Evolutionary conservation across 768 basidiomycete genomes (phyloP), one percentile per base, ranked within the genome.

Genomic region (Phaeolepiota aurea): DNA sequence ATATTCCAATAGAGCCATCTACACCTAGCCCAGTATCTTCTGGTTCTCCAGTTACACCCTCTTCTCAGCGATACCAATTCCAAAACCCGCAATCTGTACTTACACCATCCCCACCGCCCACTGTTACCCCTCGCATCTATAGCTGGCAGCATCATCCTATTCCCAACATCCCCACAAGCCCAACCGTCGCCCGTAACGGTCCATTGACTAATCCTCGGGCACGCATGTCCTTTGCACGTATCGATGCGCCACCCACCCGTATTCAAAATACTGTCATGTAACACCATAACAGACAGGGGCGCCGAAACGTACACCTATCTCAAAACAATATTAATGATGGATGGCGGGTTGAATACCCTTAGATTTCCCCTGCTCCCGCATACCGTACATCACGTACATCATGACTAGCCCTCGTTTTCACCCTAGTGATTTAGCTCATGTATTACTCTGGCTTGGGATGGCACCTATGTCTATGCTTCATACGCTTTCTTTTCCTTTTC

Each of bases 181-280:
- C 61, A 7, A 57, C 56, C 42, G 57, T 51, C 45, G 51, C 40
- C 44, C 59, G 52, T 42, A 62, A 46, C 16, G 63, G 67, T n/a
- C 79, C 76, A 4, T 67, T 82, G 39, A 71, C 74, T 38, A 82
- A 80, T 51, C 69, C 72, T 32, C 63, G 55, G 38, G 78, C 77
- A 5, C 74, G 79, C 50, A 66, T 74, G 57, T 78, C 79, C 15
- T 71, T 72, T 30, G 59, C 72, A n/a, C 75, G 73, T 44, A 67
- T 82, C 46, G 63, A 64, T 18, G 44, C 61, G 31, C 31, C 69
- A 1, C 64, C 76, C 3, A 54, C 65, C 19, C 62, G 68, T 43
- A 55, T 71, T 42, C 66, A 69, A 39, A 69, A 69, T 52, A 59
- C 65, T 20, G 54, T 56, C 41, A 54, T 57, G 30, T 64, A 28